These are phyloP conservation scores for Podospora pseudopauciseta DNA, from an alignment of 495 filamentous ascomycete genomes.

Conservation along the genomic window DNA sequence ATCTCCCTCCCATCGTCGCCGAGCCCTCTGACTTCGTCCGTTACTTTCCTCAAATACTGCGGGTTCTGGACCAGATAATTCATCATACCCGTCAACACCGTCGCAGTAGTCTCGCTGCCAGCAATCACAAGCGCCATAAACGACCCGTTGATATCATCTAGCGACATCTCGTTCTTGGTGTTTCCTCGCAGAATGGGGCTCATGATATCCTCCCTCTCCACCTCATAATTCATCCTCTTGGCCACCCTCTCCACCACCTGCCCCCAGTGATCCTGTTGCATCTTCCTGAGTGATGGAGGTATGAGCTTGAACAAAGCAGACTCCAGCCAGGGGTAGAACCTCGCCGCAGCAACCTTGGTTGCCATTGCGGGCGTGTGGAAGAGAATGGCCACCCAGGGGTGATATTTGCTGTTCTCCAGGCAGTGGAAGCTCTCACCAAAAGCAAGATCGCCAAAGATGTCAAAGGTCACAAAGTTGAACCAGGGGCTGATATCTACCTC, in stretches of 20 bases:
- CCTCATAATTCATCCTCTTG: slow-evolving; percentile 1
- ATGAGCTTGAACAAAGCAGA: background rate
- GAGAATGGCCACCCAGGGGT: slow-evolving; percentile 4
- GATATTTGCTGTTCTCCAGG: background rate
- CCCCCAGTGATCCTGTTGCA: background rate
- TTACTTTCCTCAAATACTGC: slow-evolving; percentile 35
- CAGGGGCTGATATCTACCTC: slow-evolving; percentile 14
- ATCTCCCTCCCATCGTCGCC: slow-evolving; percentile 45
- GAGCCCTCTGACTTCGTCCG: slow-evolving; percentile 43
- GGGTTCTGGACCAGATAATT: slow-evolving; percentile 49
- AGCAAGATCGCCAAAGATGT: slow-evolving; percentile 9
- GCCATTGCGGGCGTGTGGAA: slow-evolving; percentile 7
- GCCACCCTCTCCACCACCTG: background rate
- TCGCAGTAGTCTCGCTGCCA: slow-evolving; percentile 58
- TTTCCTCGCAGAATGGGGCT: background rate
- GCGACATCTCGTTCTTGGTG: slow-evolving; percentile 10
- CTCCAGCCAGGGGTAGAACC: slow-evolving; percentile 2
- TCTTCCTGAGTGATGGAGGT: background rate
- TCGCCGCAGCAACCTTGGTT: background rate
- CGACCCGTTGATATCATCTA: slow-evolving; percentile 41
- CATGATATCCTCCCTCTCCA: slow-evolving; percentile 8
- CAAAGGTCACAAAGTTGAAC: slow-evolving; percentile 7
- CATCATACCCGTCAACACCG: slow-evolving; percentile 44
- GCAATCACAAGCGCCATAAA: slow-evolving; percentile 35
- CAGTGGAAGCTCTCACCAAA: slow-evolving; percentile 13